Evolutionary conservation across 1,284 basidiomycete species (phyloP).

Genomic region (Ustilago curta): DNA sequence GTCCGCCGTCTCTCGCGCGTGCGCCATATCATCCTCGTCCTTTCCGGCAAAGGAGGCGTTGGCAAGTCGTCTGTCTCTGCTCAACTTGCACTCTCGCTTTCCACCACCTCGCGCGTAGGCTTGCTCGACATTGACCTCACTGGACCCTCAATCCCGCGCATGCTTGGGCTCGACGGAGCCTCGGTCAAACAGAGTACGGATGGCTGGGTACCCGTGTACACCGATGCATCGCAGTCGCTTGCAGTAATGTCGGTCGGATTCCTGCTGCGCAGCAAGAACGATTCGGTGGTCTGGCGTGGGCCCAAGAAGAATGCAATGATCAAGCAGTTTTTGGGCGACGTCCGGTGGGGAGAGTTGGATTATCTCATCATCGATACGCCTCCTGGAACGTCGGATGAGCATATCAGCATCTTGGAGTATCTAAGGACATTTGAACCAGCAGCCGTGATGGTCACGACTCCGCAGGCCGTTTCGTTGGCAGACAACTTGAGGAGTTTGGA

Average conservation of each 20-base stretch:
- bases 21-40: slow-evolving; percentile 89
- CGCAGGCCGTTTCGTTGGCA: slow-evolving; percentile 93
- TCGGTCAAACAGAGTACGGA: slow-evolving; percentile 82
- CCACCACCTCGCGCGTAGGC: slow-evolving; percentile 74
- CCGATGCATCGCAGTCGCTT: slow-evolving; percentile 72
- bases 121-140: slow-evolving; percentile 96
- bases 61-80: slow-evolving; percentile 96
- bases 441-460: slow-evolving; percentile 93
- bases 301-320: slow-evolving; percentile 99
- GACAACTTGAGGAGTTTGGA: slow-evolving; percentile 96
- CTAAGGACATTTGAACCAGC: slow-evolving; percentile 77
- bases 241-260: slow-evolving; percentile 98
- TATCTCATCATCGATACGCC: slow-evolving; percentile 98
- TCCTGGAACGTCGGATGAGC: slow-evolving; percentile 96
- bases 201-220: slow-evolving; percentile 97
- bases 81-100: slow-evolving; percentile 85
- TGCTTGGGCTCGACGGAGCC: slow-evolving; percentile 90
- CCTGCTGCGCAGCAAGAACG: slow-evolving; percentile 86
- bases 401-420: slow-evolving; percentile 93
- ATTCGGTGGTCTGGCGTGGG: slow-evolving; percentile 96
- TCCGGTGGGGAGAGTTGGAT: slow-evolving; percentile 95
- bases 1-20: slow-evolving; percentile 72
- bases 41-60: slow-evolving; percentile 96
- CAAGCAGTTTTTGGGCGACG: slow-evolving; percentile 93
- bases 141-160: slow-evolving; percentile 94